These are phyloP conservation scores for Acacia crassicarpa DNA, from an alignment of 306 rosid genomes.

Conservation along the genomic window DNA sequence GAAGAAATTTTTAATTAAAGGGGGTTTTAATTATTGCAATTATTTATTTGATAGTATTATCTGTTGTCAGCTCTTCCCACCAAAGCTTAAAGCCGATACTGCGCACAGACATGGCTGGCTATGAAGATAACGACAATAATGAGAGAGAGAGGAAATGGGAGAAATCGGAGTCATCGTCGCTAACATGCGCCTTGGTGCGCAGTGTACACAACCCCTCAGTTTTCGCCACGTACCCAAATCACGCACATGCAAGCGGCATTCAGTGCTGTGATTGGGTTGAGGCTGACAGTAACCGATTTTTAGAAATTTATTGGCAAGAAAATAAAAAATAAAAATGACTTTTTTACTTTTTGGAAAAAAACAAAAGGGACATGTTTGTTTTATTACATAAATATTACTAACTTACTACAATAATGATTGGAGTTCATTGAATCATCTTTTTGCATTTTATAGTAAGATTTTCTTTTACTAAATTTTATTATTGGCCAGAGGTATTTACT, in stretches of 20 bases:
- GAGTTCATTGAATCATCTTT: not conserved
- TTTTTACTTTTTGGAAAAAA: too few relatives aligned
- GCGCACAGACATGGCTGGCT: not conserved
- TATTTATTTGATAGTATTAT: not conserved
- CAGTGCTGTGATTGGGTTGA: not conserved
- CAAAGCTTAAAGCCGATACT: not conserved
- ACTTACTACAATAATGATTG: too few relatives aligned
- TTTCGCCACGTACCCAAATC: not conserved
- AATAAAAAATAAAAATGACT: too few relatives aligned
- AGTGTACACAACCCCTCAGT: not conserved
- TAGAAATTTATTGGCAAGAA: not conserved
- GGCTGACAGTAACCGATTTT: not conserved
- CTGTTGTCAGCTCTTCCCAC: not conserved
- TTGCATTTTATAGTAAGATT: not conserved
- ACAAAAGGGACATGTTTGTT: not conserved
- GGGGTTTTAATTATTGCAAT: slow-evolving; percentile 4
- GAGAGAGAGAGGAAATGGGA: not conserved
- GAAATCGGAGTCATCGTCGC: not conserved
- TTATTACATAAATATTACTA: not conserved
- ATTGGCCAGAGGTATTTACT: not conserved
- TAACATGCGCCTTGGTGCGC: not conserved
- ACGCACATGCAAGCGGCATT: not conserved
- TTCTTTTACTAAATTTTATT: not conserved
- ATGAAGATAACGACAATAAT: slow-evolving; percentile 11
- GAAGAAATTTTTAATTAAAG: not conserved